Evolutionary conservation across 805 yeast genomes (phyloP), one percentile per base, ranked within the genome.

Genomic region (Saturnispora diversa): DNA sequence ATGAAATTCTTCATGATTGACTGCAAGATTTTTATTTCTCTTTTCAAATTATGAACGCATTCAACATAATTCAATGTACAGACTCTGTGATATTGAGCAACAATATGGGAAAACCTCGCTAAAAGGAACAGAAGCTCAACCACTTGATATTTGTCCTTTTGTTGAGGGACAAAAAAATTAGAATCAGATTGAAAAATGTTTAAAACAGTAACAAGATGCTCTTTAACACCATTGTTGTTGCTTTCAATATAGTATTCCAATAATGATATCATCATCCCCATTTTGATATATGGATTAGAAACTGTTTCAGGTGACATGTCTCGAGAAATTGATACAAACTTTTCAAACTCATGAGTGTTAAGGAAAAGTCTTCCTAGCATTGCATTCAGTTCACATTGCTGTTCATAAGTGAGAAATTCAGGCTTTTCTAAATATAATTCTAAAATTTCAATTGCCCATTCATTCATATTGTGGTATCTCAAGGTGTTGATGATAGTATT

Each of bases 21-120:
- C 42, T 71, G 69, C 7, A 74, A 53, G 5, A 80, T 54, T 46
- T 76, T 72, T 2, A 77, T 58, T 1, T 77, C 64, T 9, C 68
- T 60, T 42, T 72, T 77, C 11, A 66, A 54, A 32, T 73, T 72
- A 10, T 44, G 16, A 19, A 65, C 55, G 4, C 72, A 60, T 6
- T 52, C 55, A 2, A 55, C 35, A 31, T 51, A 50, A 38, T 36
- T 23, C n/a, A 59, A 54, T 0, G 46, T 41, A 1, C 34, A 19
- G n/a, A 47, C 33, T 24, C 33, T 38, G 20, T 58, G 53, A 25
- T 62, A 46, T 16, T 46, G 37, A 1, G 66, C 49, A 2, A 65
- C 48, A 6, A 65, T 31, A 19, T 50, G 39, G 31, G 69, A 70
- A 38, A 70, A 61, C 32, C 50, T 54, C 1, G 70, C 62, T 13